These are phyloP conservation scores for Coemansia sp. DNA, from an alignment of 192 early-diverging fungal species.

Conservation along the genomic window DNA sequence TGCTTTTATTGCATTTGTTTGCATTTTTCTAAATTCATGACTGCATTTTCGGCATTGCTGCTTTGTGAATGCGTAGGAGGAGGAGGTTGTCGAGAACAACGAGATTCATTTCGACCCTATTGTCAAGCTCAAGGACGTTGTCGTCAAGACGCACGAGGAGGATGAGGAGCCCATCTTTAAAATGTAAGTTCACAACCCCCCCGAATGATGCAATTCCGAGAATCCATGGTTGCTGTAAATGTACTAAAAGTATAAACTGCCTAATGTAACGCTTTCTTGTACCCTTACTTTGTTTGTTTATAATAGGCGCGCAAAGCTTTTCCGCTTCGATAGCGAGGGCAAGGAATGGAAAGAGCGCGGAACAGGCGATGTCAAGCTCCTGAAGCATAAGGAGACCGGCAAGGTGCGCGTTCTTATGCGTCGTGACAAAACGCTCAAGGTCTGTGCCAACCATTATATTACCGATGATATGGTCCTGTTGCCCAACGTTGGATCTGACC, in stretches of 20 bases:
- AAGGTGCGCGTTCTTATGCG: conserved; percentile 98
- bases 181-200: conserved; percentile 64
- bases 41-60: neutral
- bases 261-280: too few species aligned
- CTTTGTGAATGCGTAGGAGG: conserved; percentile 57
- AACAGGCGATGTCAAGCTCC: conserved; percentile 94
- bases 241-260: too few species aligned
- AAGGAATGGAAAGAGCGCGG: conserved; percentile 99
- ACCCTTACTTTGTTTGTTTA: neutral
- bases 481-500: conserved; percentile 97
- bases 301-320: conserved; percentile 88
- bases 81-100: conserved; percentile 76
- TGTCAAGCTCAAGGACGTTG: conserved; percentile 88
- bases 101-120: conserved; percentile 97
- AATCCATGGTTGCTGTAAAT: neutral
- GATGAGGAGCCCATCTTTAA: conserved; percentile 93
- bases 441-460: conserved; percentile 98
- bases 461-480: conserved; percentile 84
- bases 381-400: conserved; percentile 86
- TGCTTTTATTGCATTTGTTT: conserved; percentile 12
- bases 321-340: conserved; percentile 88
- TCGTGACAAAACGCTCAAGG: conserved; percentile 97
- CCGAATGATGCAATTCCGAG: too few species aligned
- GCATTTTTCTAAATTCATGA: conserved; percentile 2
- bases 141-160: conserved; percentile 95